phyloP scores from a whole-genome alignment of 192 early-diverging fungal species.

The Kickxella alabastrina region DNA sequence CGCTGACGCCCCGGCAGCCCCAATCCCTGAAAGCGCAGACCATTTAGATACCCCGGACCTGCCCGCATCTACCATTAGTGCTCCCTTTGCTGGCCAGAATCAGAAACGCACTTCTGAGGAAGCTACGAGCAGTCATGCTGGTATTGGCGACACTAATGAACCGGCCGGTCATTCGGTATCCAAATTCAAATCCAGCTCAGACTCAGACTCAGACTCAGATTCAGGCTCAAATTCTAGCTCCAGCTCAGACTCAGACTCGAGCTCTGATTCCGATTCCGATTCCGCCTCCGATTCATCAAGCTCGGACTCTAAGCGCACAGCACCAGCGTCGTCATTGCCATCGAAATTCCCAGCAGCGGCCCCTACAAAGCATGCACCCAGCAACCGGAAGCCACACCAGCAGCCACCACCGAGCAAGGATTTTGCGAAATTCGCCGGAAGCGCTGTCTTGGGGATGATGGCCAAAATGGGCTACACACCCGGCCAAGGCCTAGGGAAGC shows the following conservation, averaged over 20 bases:
- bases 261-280: slow-evolving; percentile 1
- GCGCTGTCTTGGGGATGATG: slow-evolving; percentile 76
- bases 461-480: slow-evolving; percentile 85
- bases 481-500: slow-evolving; percentile 86
- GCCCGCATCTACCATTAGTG: too few relatives aligned
- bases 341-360: not conserved
- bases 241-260: not conserved
- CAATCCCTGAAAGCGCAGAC: not conserved
- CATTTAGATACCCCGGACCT: not conserved
- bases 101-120: too few relatives aligned
- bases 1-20: not conserved
- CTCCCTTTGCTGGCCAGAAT: too few relatives aligned
- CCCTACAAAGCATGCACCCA: not conserved
- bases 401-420: slow-evolving; percentile 47
- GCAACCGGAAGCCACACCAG: not conserved
- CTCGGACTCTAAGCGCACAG: not conserved
- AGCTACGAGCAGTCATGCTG: too few relatives aligned
- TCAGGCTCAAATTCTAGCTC: not conserved
- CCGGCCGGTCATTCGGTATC: too few relatives aligned
- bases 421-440: slow-evolving; percentile 82
- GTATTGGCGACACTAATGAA: too few relatives aligned
- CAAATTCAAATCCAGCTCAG: not conserved
- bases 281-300: not conserved
- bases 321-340: too few relatives aligned
- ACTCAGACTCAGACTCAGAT: too few relatives aligned